Evolutionary conservation across 164 flowering plant genomes (phyloP).

Genomic region (Nymphaea colorata): DNA sequence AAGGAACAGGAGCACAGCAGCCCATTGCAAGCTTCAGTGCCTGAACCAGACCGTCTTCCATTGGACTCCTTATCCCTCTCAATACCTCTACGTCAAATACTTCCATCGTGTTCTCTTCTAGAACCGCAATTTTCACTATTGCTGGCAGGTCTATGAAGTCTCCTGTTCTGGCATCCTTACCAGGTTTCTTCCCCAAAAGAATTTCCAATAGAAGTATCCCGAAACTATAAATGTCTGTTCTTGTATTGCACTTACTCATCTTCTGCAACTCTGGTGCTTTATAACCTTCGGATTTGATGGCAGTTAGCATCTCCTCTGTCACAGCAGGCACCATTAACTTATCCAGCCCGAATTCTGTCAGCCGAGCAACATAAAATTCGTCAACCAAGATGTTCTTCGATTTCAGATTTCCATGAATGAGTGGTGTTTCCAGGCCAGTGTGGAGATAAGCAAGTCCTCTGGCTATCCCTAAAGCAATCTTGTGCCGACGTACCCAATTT

Average conservation of each 20-base stretch:
- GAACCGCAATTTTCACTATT: constrained; percentile 79
- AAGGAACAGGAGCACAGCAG: constrained; percentile 92
- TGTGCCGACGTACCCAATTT: constrained; percentile 94
- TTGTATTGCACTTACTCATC: constrained; percentile 86
- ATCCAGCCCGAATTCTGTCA: constrained; percentile 88
- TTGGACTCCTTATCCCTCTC: constrained; percentile 86
- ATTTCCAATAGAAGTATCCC: constrained; percentile 86
- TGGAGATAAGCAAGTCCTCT: constrained; percentile 86
- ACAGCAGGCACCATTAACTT: constrained; percentile 71
- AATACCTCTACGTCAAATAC: constrained; percentile 78
- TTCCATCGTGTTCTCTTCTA: constrained; percentile 95
- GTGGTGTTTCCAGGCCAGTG: constrained; percentile 59
- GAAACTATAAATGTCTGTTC: constrained; percentile 90
- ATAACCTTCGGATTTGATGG: constrained; percentile 79
- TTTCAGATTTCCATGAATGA: constrained; percentile 80
- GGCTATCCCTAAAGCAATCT: constrained; percentile 75
- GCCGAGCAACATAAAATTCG: constrained; percentile 70
- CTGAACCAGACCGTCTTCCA: constrained; percentile 96
- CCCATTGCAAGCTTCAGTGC: constrained; percentile 99
- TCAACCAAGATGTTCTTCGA: constrained; percentile 83
- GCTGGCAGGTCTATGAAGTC: constrained; percentile 77
- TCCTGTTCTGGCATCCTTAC: constrained; percentile 44
- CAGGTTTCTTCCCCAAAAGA: constrained; percentile 80
- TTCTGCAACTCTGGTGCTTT: constrained; percentile 92
- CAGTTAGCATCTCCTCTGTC: constrained; percentile 77